Conservation (phyloP, 208 protist genomes). For the Zelonia costaricensis region DNA sequence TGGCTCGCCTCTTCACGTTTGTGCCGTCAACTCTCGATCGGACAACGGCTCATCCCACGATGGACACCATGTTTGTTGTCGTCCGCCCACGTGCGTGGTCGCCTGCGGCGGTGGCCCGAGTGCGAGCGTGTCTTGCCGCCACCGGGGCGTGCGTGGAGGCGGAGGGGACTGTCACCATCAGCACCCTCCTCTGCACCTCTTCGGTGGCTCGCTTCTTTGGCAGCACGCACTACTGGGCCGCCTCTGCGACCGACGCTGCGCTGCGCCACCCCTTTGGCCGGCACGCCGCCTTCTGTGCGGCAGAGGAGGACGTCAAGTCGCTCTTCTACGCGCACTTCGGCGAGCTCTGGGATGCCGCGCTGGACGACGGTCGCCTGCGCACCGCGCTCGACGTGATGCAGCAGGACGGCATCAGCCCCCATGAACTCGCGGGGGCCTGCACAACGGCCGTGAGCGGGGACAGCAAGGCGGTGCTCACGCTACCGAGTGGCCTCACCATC, state of each 20-base stretch:
- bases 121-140: neutral
- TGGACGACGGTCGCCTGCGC: slow-evolving; percentile 57
- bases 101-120: neutral
- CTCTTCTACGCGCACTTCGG: slow-evolving; percentile 54
- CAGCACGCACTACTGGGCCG: slow-evolving; percentile 42
- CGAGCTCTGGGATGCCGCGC: slow-evolving; percentile 68
- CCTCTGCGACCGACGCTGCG: slow-evolving; percentile 29
- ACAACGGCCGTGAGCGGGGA: neutral
- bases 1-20: too few species aligned
- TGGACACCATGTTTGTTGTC: slow-evolving; percentile 11
- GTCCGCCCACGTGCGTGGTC: slow-evolving; percentile 11
- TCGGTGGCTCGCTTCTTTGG: slow-evolving; percentile 75
- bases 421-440: slow-evolving; percentile 42
- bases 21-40: too few species aligned
- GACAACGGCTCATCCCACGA: too few species aligned
- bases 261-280: slow-evolving; percentile 13
- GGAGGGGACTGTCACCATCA: slow-evolving; percentile 32
- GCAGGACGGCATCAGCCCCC: slow-evolving; percentile 27
- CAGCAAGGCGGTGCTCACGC: slow-evolving; percentile 9
- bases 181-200: slow-evolving; percentile 37
- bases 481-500: slow-evolving; percentile 22
- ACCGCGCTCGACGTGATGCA: slow-evolving; percentile 54
- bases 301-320: slow-evolving; percentile 38
- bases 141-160: slow-evolving; percentile 48
- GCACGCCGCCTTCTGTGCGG: slow-evolving; percentile 2